Conservation (phyloP, 768 basidiomycete genomes). For the Sporobolomyces phaffii region DNA sequence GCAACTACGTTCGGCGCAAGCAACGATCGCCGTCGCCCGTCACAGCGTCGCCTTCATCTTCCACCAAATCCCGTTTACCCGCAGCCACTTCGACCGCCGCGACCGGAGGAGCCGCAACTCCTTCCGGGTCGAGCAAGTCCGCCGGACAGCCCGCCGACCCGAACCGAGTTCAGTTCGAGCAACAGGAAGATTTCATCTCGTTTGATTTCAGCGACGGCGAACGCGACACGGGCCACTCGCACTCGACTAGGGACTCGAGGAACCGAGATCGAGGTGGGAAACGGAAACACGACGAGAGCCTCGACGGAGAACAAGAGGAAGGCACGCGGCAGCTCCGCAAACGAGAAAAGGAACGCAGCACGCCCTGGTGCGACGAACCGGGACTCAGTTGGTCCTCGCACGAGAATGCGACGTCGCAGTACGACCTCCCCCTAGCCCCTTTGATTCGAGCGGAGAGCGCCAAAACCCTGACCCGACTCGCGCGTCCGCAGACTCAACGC, state of each 20-base stretch:
- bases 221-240: neutral
- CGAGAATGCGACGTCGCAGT: slow-evolving; percentile 22
- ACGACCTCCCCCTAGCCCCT: neutral
- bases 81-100: too few relatives aligned
- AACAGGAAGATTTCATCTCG: slow-evolving; percentile 41
- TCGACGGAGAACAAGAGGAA: slow-evolving; percentile 21
- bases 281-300: slow-evolving; percentile 17
- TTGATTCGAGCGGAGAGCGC: neutral
- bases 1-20: slow-evolving; percentile 3
- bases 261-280: slow-evolving; percentile 8
- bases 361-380: slow-evolving; percentile 36
- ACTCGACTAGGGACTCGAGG: slow-evolving; percentile 1
- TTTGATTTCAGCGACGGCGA: slow-evolving; percentile 30
- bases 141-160: neutral
- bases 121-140: neutral
- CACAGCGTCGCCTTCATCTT: neutral
- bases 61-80: neutral
- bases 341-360: slow-evolving; percentile 24
- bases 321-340: slow-evolving; percentile 17
- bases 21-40: neutral
- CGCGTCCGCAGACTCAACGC: slow-evolving; percentile 72
- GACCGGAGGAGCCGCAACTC: too few relatives aligned
- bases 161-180: slow-evolving; percentile 29
- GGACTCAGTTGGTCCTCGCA: slow-evolving; percentile 32
- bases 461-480: too few relatives aligned